Evolutionary conservation across 2,329 filamentous ascomycete species (phyloP).

Genomic region (Ceratocystis destructans): DNA sequence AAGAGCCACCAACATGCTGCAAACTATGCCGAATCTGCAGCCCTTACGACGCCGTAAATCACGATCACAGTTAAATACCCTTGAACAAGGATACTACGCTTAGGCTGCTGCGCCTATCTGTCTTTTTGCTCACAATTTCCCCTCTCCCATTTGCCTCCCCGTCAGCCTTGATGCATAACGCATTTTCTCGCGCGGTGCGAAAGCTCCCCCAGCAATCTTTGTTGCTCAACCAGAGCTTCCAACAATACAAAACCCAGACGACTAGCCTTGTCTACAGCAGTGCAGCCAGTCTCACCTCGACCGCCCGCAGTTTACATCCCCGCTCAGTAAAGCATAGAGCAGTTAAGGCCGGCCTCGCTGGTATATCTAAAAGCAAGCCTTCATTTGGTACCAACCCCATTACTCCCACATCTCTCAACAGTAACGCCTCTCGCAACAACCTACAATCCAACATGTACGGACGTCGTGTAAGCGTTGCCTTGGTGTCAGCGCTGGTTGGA

Average conservation of each 20-base stretch:
- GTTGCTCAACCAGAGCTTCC: conserved; percentile 1
- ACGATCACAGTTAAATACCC: not conserved
- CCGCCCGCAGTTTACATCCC: not conserved
- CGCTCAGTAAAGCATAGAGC: conserved; percentile 19
- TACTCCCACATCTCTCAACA: conserved; percentile 24
- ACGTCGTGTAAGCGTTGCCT: conserved; percentile 51
- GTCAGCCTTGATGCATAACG: conserved; percentile 15
- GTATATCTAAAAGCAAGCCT: conserved; percentile 14
- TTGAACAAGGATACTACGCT: not conserved
- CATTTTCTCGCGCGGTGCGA: conserved; percentile 15
- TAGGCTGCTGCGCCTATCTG: not conserved
- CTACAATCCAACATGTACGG: conserved; percentile 62
- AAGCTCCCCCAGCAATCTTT: conserved; percentile 14
- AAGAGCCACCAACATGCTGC: not conserved
- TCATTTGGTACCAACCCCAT: conserved; percentile 19
- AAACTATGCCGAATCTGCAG: not conserved
- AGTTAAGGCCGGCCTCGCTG: conserved; percentile 16
- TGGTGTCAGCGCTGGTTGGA: conserved; percentile 55
- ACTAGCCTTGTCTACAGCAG: conserved; percentile 6
- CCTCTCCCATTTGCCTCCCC: not conserved
- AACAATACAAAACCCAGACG: not conserved
- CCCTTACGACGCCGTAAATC: not conserved
- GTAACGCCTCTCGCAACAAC: conserved; percentile 30
- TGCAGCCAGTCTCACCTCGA: not conserved
- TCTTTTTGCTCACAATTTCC: not conserved